These are phyloP conservation scores for Psilocybe sp. DNA, from an alignment of 768 basidiomycete species.

Conservation along the genomic window DNA sequence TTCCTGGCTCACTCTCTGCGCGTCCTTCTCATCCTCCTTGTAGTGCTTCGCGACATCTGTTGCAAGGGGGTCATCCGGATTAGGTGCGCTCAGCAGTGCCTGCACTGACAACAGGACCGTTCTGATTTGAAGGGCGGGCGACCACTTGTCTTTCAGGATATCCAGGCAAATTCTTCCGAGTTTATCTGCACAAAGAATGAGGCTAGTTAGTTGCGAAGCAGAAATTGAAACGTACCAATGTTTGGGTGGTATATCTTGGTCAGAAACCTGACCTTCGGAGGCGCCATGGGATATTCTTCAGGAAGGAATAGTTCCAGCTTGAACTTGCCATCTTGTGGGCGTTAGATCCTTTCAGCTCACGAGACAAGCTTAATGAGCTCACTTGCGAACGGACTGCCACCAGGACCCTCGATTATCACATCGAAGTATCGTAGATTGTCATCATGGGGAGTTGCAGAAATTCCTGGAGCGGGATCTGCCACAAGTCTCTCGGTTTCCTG, in stretches of 20 bases:
- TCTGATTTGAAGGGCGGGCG: slow-evolving; percentile 96
- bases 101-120: slow-evolving; percentile 96
- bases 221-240: slow-evolving; percentile 67
- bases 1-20: slow-evolving; percentile 87
- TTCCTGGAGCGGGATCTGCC: slow-evolving; percentile 95
- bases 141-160: slow-evolving; percentile 99
- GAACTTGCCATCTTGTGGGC: slow-evolving; percentile 76
- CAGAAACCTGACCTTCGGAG: slow-evolving; percentile 95
- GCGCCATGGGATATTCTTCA: slow-evolving; percentile 99
- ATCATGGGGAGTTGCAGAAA: slow-evolving; percentile 92
- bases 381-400: slow-evolving; percentile 90
- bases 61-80: slow-evolving; percentile 93
- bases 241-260: slow-evolving; percentile 99
- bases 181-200: slow-evolving; percentile 63
- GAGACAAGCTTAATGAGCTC: slow-evolving; percentile 13
- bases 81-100: slow-evolving; percentile 93
- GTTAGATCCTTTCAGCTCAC: no score
- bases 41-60: slow-evolving; percentile 97
- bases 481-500: slow-evolving; percentile 98
- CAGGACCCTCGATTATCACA: slow-evolving; percentile 94
- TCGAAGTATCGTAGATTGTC: slow-evolving; percentile 99
- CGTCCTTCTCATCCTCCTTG: slow-evolving; percentile 95
- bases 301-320: slow-evolving; percentile 97
- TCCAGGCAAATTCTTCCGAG: slow-evolving; percentile 98
- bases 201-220: not conserved